These are phyloP conservation scores for Fusarium hainanense DNA, from an alignment of 2,329 filamentous ascomycete genomes.

Conservation along the genomic window DNA sequence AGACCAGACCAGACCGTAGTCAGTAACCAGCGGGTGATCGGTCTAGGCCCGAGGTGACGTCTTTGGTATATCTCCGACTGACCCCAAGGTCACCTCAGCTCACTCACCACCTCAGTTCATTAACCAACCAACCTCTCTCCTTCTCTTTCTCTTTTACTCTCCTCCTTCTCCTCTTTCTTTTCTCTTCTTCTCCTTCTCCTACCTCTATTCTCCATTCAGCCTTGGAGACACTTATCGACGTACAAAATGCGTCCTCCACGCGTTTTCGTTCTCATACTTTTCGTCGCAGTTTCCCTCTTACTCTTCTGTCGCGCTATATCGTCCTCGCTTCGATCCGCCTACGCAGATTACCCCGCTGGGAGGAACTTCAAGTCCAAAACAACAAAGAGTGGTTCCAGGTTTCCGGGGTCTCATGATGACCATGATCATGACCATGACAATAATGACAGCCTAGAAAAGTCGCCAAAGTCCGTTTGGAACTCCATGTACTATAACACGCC, in stretches of 20 bases:
- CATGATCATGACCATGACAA: conserved; percentile 1
- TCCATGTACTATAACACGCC: conserved; percentile 79
- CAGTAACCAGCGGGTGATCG: conserved; percentile 22
- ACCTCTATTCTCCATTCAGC: conserved; percentile 1
- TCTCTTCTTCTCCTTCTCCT: neutral
- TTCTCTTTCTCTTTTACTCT: conserved; percentile 12
- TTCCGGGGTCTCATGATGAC: conserved; percentile 23
- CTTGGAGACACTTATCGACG: conserved; percentile 10
- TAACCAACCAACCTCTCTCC: conserved; percentile 9
- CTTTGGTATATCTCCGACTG: conserved; percentile 42
- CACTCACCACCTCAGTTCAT: conserved; percentile 38
- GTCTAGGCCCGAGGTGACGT: conserved; percentile 38
- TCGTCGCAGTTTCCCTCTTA: conserved; percentile 65
- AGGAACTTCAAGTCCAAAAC: conserved; percentile 40
- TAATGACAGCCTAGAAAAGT: conserved; percentile 7
- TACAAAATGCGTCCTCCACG: conserved; percentile 65
- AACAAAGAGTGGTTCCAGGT: conserved; percentile 25
- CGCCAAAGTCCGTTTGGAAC: conserved; percentile 48
- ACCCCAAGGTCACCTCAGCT: conserved; percentile 39
- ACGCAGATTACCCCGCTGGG: conserved; percentile 46
- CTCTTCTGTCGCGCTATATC: conserved; percentile 65
- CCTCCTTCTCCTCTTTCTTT: conserved; percentile 15
- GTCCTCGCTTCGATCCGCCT: conserved; percentile 49
- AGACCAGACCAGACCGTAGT: neutral
- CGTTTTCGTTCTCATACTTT: conserved; percentile 65